Conservation (phyloP, 2,329 filamentous ascomycete genomes). For the Beauveria varroae region DNA sequence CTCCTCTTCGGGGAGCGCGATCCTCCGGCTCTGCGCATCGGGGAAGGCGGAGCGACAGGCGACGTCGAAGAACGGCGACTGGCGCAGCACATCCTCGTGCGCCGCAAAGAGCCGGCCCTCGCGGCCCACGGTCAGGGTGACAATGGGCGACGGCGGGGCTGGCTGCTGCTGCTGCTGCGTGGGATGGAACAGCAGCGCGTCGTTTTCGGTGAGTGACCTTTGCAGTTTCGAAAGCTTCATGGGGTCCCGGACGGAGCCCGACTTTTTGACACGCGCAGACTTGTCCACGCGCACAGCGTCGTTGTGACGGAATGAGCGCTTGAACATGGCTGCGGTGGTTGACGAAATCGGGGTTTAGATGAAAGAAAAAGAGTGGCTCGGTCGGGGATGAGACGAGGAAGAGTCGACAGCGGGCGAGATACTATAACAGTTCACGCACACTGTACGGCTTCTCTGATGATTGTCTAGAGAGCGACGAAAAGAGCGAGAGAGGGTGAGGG, state of each 20-base stretch:
- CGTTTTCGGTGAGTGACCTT: conserved; percentile 63
- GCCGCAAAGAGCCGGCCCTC: conserved; percentile 90
- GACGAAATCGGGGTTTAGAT: conserved; percentile 15
- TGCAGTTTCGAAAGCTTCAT: conserved; percentile 79
- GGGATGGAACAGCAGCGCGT: conserved; percentile 20
- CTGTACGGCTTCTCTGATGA: conserved; percentile 3
- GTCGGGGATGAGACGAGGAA: conserved; percentile 23
- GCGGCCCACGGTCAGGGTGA: conserved; percentile 76
- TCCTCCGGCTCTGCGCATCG: conserved; percentile 69
- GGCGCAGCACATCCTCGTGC: conserved; percentile 83
- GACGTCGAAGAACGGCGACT: conserved; percentile 76
- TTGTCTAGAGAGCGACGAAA: conserved; percentile 46
- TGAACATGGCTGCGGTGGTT: conserved; percentile 64
- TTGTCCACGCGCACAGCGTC: conserved; percentile 73
- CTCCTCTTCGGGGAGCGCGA: conserved; percentile 67
- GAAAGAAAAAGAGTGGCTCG: conserved; percentile 16
- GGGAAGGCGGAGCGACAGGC: conserved; percentile 66
- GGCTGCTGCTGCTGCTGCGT: conserved; percentile 2
- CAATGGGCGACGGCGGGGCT: conserved; percentile 57
- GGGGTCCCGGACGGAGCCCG: conserved; percentile 54
- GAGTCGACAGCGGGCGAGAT: conserved; percentile 15
- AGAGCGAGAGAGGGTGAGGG: conserved; percentile 33
- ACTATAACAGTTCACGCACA: conserved; percentile 17
- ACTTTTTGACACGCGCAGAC: conserved; percentile 70
- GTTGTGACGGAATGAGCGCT: conserved; percentile 77